A percentile compares a stretch with the other conserved stretches of the same genome.
Conservation (phyloP, 2,329 filamentous ascomycete species). For the Ilyonectria destructans region DNA sequence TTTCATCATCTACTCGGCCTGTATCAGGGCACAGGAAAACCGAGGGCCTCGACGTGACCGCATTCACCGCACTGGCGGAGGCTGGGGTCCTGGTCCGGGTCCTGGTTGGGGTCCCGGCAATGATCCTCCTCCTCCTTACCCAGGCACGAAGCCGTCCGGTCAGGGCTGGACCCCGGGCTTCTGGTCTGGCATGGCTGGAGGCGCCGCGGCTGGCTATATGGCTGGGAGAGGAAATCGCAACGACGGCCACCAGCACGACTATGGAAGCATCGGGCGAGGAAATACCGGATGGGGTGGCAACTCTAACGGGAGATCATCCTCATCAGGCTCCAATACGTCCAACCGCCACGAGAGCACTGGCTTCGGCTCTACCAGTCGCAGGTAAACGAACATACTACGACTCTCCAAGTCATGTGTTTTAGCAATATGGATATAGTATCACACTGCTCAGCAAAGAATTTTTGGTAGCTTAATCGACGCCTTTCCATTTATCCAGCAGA, state of each 20-base stretch:
- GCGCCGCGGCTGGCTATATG: conserved; percentile 79
- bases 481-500: conserved; percentile 50
- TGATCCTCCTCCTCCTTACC: conserved; percentile 68
- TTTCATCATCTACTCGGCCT: conserved; percentile 76
- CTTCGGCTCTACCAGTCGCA: conserved; percentile 78
- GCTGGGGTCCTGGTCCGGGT: conserved; percentile 56
- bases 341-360: conserved; percentile 79
- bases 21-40: conserved; percentile 42
- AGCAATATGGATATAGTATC: not conserved
- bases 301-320: conserved; percentile 50
- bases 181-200: conserved; percentile 79
- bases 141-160: conserved; percentile 56
- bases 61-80: conserved; percentile 55
- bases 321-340: conserved; percentile 57
- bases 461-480: conserved; percentile 42
- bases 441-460: conserved; percentile 12
- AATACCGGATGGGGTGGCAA: conserved; percentile 50
- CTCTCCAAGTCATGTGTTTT: not conserved
- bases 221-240: conserved; percentile 67
- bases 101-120: conserved; percentile 60
- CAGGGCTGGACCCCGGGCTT: conserved; percentile 80
- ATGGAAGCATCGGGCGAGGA: conserved; percentile 55
- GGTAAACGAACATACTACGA: conserved; percentile 54
- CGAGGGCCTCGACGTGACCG: conserved; percentile 34
- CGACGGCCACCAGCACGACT: conserved; percentile 49